Percentiles rank a stretch among this genome's conserved stretches.
Evolutionary conservation across 768 basidiomycete genomes (phyloP).

Genomic region (Tricholomella constricta): DNA sequence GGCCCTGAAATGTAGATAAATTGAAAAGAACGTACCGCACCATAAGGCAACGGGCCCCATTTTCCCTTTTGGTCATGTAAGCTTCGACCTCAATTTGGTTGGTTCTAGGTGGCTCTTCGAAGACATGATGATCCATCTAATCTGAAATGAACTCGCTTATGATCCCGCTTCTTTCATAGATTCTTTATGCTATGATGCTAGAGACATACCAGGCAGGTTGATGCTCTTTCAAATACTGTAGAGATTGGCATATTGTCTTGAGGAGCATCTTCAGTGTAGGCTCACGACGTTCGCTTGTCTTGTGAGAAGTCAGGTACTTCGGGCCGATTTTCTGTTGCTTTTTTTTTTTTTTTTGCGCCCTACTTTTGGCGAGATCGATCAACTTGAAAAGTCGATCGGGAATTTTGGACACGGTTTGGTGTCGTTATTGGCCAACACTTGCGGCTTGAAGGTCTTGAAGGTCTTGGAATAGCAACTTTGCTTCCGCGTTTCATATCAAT

Average conservation of each 20-base stretch:
- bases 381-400: no score
- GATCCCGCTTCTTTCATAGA: neutral
- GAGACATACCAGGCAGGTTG: neutral
- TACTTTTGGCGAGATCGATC: slow-evolving; percentile 2
- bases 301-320: neutral
- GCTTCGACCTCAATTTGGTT: slow-evolving; percentile 14
- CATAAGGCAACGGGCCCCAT: slow-evolving; percentile 4
- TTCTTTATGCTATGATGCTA: neutral
- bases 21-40: slow-evolving; percentile 1
- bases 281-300: neutral
- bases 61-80: slow-evolving; percentile 2
- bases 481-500: neutral
- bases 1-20: neutral
- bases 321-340: no score
- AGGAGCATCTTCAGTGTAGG: no score
- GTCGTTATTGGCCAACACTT: neutral
- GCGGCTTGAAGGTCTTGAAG: neutral
- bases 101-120: slow-evolving; percentile 11
- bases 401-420: no score
- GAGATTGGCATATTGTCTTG: no score
- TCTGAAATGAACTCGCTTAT: slow-evolving; percentile 11
- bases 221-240: no score
- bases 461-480: neutral
- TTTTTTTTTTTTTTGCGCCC: neutral
- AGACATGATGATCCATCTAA: neutral